phyloP scores from a whole-genome alignment of 2,329 filamentous ascomycete genomes.

The Beauveria varroae region DNA sequence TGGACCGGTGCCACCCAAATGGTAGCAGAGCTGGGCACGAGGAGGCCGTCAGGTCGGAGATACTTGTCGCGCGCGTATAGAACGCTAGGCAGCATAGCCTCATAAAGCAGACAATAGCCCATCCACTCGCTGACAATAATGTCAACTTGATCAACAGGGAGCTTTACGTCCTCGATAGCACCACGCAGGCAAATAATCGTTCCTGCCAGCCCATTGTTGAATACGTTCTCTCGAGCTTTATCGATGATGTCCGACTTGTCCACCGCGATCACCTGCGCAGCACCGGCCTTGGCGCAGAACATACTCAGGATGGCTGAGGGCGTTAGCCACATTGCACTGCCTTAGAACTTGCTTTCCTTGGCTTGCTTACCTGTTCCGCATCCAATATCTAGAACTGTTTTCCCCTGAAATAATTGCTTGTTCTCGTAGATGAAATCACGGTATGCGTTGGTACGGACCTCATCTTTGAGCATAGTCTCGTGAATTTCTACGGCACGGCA shows the following conservation, averaged over 20 bases:
- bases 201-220: slow-evolving; percentile 66
- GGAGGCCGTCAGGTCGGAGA: slow-evolving; percentile 68
- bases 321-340: not conserved
- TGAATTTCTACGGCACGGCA: slow-evolving; percentile 66
- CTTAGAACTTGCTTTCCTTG: not conserved
- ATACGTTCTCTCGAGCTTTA: slow-evolving; percentile 78
- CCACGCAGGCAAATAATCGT: slow-evolving; percentile 74
- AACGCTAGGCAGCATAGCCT: slow-evolving; percentile 92
- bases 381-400: slow-evolving; percentile 84
- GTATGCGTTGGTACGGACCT: slow-evolving; percentile 82
- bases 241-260: slow-evolving; percentile 88
- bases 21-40: slow-evolving; percentile 80
- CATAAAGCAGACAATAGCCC: slow-evolving; percentile 89
- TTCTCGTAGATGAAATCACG: slow-evolving; percentile 92
- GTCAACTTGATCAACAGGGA: slow-evolving; percentile 76
- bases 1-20: slow-evolving; percentile 75
- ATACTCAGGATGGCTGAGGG: slow-evolving; percentile 72
- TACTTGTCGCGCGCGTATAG: slow-evolving; percentile 84
- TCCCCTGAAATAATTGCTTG: slow-evolving; percentile 78
- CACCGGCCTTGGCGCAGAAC: slow-evolving; percentile 89
- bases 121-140: slow-evolving; percentile 98
- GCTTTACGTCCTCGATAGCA: slow-evolving; percentile 77
- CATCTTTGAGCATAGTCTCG: slow-evolving; percentile 91
- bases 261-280: slow-evolving; percentile 78
- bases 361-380: slow-evolving; percentile 57